A percentile compares a stretch with the other conserved stretches of the same genome.
These are phyloP conservation scores for Guadua angustifolia DNA, from an alignment of 176 grass and related monocot species.

Conservation along the genomic window DNA sequence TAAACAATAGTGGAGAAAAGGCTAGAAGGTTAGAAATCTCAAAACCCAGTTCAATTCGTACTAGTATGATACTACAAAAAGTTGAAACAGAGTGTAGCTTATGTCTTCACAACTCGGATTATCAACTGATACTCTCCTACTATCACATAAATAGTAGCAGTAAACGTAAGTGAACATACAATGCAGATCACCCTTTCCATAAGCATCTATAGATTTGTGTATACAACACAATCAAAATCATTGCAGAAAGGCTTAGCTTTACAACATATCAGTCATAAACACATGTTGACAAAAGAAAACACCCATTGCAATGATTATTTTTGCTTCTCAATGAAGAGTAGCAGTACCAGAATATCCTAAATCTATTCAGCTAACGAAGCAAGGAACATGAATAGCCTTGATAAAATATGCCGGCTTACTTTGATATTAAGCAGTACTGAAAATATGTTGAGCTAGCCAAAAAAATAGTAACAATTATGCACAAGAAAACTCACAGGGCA, in stretches of 20 bases:
- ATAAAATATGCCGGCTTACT: background rate
- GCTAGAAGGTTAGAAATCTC: no score
- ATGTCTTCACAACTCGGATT: conserved; percentile 10
- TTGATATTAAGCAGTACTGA: background rate
- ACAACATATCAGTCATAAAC: conserved; percentile 17
- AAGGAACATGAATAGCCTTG: background rate
- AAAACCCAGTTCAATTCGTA: no score
- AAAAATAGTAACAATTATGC: conserved; percentile 35
- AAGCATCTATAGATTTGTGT: background rate
- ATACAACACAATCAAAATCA: background rate
- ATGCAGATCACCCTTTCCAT: no score
- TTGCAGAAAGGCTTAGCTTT: background rate
- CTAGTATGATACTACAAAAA: background rate
- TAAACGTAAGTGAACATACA: background rate
- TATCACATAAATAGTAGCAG: background rate
- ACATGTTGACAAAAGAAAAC: conserved; percentile 10
- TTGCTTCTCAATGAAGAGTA: conserved; percentile 2
- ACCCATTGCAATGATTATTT: background rate
- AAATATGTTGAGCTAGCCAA: conserved; percentile 22
- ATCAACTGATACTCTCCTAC: conserved; percentile 18
- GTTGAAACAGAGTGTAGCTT: background rate
- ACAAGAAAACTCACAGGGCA: conserved; percentile 78
- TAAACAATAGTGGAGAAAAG: no score
- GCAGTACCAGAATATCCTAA: conserved; percentile 10
- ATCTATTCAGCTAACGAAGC: background rate